A percentile compares a stretch with the other conserved stretches of the same genome.
Conservation (phyloP, 2,329 filamentous ascomycete genomes). For the Xylaria sp. region DNA sequence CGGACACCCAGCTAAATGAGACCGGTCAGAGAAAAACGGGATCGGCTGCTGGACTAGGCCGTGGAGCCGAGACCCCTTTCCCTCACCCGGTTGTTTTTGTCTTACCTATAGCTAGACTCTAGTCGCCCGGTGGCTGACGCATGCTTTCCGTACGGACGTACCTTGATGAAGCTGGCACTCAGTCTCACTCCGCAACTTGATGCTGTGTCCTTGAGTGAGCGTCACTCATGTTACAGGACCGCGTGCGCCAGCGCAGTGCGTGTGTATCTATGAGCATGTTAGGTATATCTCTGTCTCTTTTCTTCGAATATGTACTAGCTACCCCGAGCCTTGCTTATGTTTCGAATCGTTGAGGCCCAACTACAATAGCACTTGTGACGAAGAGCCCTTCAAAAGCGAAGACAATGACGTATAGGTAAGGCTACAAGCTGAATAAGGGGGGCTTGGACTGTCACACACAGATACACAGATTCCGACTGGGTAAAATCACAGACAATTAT, state of each 20-base stretch:
- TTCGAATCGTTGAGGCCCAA: constrained; percentile 12
- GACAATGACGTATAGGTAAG: constrained; percentile 22
- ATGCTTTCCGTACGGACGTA: constrained; percentile 35
- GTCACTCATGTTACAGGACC: constrained; percentile 19
- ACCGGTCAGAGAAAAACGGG: constrained; percentile 36
- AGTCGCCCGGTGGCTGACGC: constrained; percentile 29
- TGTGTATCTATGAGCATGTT: constrained; percentile 7
- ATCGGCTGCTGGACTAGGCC: constrained; percentile 31
- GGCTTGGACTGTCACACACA: constrained; percentile 21
- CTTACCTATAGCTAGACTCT: constrained; percentile 21
- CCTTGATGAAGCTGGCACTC: constrained; percentile 14
- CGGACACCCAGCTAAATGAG: constrained; percentile 27
- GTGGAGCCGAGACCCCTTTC: constrained; percentile 35
- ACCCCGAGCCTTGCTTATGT: background rate
- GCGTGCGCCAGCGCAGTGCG: constrained; percentile 24
- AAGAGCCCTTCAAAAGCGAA: background rate
- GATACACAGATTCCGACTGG: constrained; percentile 7
- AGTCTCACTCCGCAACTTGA: constrained; percentile 33
- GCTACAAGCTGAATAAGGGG: constrained; percentile 24
- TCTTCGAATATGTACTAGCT: constrained; percentile 1
- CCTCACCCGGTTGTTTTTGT: constrained; percentile 22
- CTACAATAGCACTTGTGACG: background rate
- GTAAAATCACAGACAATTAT: constrained; percentile 13
- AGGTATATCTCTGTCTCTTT: constrained; percentile 10
- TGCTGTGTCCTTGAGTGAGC: constrained; percentile 16